Conservation (phyloP, 768 basidiomycete genomes). For the Lenzites betulinus region DNA sequence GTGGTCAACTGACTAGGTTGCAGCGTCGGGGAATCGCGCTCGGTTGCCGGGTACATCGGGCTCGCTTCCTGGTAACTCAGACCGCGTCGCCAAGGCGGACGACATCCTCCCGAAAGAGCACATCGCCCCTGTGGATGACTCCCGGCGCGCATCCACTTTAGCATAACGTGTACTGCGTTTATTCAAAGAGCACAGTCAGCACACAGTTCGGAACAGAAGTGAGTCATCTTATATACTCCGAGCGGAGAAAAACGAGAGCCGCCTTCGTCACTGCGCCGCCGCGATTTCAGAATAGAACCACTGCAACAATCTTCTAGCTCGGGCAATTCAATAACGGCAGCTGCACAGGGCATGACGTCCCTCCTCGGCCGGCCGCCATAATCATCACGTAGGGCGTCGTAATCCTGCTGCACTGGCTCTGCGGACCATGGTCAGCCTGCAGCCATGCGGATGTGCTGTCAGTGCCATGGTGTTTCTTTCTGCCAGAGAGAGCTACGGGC, state of each 20-base stretch:
- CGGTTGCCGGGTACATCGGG: neutral
- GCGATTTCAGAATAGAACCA: neutral
- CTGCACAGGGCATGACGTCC: neutral
- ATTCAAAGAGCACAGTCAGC: no score
- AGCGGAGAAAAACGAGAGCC: neutral
- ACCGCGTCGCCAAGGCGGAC: no score
- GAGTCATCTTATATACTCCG: neutral
- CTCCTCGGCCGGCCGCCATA: neutral
- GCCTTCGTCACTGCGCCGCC: neutral
- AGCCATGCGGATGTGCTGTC: no score
- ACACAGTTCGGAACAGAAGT: neutral
- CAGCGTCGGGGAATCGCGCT: neutral
- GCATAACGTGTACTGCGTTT: no score
- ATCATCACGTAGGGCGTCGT: no score
- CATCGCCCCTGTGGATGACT: no score
- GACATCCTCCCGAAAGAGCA: no score
- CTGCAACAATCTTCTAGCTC: neutral
- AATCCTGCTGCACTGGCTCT: neutral
- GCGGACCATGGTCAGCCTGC: neutral
- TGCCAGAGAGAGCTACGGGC: no score
- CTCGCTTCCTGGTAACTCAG: neutral
- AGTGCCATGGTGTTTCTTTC: neutral
- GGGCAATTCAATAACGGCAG: neutral
- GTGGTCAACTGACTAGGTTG: no score
- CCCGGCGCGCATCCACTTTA: no score